Evolutionary conservation across 2,329 filamentous ascomycete genomes (phyloP), one percentile per base, ranked within the genome.

Genomic region (Cryphonectria nitschkei): DNA sequence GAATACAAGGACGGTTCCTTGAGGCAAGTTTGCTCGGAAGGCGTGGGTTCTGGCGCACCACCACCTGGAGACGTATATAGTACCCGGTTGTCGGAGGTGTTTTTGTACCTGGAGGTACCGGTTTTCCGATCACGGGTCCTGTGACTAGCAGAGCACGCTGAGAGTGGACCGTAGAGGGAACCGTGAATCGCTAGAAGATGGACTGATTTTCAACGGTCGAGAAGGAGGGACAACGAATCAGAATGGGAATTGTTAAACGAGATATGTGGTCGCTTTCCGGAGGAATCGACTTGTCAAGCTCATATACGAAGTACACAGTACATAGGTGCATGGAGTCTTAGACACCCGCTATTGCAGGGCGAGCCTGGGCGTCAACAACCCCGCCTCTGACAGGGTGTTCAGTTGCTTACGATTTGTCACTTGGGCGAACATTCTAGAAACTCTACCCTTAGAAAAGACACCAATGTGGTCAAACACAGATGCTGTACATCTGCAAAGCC

Each of bases 391-490:
- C 52, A 29, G 54, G 29, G 26, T 5, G 26, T 6, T 39, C 1
- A 34, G 46, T 34, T 19, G 29, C 54, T 58, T 19, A 32, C 61
- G 39, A 71, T 71, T 69, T 71, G 70, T 71, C 67, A 71, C 68
- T 64, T 19, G 46, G 26, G 26, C 43, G 63, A 71, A 71, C 46
- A 52, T 71, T 71, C 70, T 71, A 43, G 70, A 71, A 71, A 65
- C 65, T 37, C 58, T n/a, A 1, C 46, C 16, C n/a, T 11, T 39
- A 22, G 13, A 43, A 5, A 43, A 26, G 37, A 64, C 61, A 58
- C 54, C 54, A 58, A 58, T 58, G 54, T 56, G 5, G 29, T 29
- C 11, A 14, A 26, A 26, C 32, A 37, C 32, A 39, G 58, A 19
- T 50, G 22, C 46, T 50, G 43, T 19, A 16, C 16, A 4, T 50